phyloP scores from a whole-genome alignment of 2,329 filamentous ascomycete genomes.

The Colletotrichum magnum region DNA sequence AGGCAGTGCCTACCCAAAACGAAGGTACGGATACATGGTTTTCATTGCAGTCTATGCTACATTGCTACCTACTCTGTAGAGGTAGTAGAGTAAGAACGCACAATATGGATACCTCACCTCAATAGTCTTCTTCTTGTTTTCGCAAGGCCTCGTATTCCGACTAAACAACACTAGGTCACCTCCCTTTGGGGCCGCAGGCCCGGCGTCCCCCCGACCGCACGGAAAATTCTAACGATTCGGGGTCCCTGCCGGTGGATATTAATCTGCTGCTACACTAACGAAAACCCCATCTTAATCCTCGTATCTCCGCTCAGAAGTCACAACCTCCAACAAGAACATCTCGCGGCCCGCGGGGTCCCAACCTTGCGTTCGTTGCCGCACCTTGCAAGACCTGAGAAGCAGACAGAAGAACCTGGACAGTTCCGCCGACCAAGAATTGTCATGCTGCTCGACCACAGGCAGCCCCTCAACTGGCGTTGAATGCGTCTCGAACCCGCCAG shows the following conservation, averaged over 20 bases:
- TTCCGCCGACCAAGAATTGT: background rate
- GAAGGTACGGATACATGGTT: no score
- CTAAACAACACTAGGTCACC: slow-evolving; percentile 8
- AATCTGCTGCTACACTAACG: slow-evolving; percentile 31
- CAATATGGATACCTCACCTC: no score
- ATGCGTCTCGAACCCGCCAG: no score
- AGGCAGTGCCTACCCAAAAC: no score
- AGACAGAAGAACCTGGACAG: background rate
- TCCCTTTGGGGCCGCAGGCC: slow-evolving; percentile 21
- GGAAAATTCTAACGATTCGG: slow-evolving; percentile 31
- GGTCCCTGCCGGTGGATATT: slow-evolving; percentile 34
- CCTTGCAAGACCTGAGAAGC: slow-evolving; percentile 5
- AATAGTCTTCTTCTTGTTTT: background rate
- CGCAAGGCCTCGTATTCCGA: slow-evolving; percentile 27
- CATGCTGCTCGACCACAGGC: no score
- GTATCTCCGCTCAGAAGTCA: slow-evolving; percentile 27
- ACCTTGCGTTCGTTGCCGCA: slow-evolving; percentile 1
- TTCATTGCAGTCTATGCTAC: no score
- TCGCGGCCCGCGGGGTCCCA: slow-evolving; percentile 22
- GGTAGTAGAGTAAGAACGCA: no score
- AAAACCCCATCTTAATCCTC: slow-evolving; percentile 20
- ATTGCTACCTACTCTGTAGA: no score
- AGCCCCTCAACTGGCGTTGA: no score
- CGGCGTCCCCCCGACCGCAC: slow-evolving; percentile 11
- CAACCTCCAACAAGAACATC: slow-evolving; percentile 1